Base-by-base conservation (phyloP, 768 basidiomycete genomes). In the Leccinum subgranulosum region DNA sequence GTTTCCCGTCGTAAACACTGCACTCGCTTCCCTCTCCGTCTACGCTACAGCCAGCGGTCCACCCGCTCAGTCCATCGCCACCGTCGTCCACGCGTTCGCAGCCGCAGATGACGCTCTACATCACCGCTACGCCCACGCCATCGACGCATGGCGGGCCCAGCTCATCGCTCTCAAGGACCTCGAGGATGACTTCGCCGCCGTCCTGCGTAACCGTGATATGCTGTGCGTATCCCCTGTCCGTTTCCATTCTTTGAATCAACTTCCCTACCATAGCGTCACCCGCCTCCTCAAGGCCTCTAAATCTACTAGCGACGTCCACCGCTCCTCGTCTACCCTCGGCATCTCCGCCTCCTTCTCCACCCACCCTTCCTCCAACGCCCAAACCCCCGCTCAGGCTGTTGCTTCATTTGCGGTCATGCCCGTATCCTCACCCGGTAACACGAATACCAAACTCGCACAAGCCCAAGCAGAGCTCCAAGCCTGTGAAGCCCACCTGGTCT, bases 221-320 rank as follows among this genome's bases (percentile, higher is more conserved):
- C 77, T 92, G 91, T 92, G 60, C 66, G 88, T 79, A 11, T 50
- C 6, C 49, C 10, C 21, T 43, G 34, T 28, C 36, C 5, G 28
- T 10, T 29, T 29, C 9, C 28, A 29, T 29, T 29, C 28, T 29
- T 10, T 29, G 28, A 29, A 10, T 29, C 28, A 29, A 29, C 28
- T 29, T 29, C 28, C 28, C 28, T 29, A 29, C 28, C 10, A 21
- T 60, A 93, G 90, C 2, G 86, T 92, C 21, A 90, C 86, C 3
- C 82, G 90, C 11, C 80, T 92, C 49, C 84, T 92, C 64, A 92
- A 92, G 65, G 84, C 83, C 3, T 89, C 90, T 23, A 90, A 87
- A 63, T 74, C 77, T 1, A 69, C 74, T 3, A 76, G 73, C 65
- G 81, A 74, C 53, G 66, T 61, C 46, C 54, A 65, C 47, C 76